Evolutionary conservation across 495 filamentous ascomycete species (phyloP), one percentile per base, ranked within the genome.

Genomic region (Pseudevernia furfuracea): DNA sequence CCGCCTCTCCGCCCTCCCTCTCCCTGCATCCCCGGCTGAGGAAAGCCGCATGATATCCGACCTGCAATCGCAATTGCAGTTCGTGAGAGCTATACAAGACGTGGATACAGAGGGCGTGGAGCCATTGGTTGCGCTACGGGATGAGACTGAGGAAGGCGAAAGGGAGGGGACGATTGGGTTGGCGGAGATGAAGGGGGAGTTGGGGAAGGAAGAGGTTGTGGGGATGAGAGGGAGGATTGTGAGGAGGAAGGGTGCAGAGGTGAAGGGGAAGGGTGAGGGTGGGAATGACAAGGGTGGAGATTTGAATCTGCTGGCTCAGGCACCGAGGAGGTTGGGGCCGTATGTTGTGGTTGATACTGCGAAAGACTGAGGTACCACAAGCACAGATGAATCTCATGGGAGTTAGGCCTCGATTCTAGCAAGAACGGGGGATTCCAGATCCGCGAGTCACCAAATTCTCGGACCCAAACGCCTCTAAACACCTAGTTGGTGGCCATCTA

Each of bases 1-100:
- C 48, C 89, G 90, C 21, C 86, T 98, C 64, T 96, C 92, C 10
- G 91, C 94, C 38, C 86, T 97, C 0, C 91, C 93, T 0, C 80
- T 80, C 10, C 92, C 94, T 3, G 69, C 78, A 17, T 80, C 77
- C 23, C 68, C 75, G 11, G 80, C 77, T 37, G 83, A 87, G 68
- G 85, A 90, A 68, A 60, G 75, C 0, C 68, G 76, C 12, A 89
- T 96, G 84, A 77, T 94, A 8, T 67, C 81, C 25, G 90, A 88
- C 0, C 81, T 99, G 10, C 79, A 85, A 52, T 85, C 90, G 14
- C 94, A 99, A 69, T 82, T 99, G 0, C 87, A 90, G 69, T 97
- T 99, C 70, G 91, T 97, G 46, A 83, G 81, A 61, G 84, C 88
- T 61, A 87, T 97, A 38, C 92, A 94, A 67, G 75, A 74, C n/a